Evolutionary conservation across 345 rosid genomes (phyloP).

Genomic region (Ricinus communis): DNA sequence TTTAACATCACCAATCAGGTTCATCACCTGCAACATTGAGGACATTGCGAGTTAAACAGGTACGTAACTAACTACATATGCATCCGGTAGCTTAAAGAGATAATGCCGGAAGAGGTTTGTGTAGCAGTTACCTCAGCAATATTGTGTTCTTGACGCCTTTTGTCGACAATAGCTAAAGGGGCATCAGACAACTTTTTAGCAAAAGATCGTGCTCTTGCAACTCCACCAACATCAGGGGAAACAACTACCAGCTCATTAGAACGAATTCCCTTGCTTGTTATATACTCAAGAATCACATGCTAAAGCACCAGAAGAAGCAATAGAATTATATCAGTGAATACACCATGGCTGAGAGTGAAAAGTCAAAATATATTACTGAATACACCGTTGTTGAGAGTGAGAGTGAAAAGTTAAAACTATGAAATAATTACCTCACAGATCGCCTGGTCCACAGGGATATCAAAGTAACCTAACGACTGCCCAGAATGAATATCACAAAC

Average conservation of each 20-base stretch:
- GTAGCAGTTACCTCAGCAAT: conserved; percentile 71
- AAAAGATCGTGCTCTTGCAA: conserved; percentile 34
- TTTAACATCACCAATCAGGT: conserved; percentile 30
- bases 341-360: not conserved
- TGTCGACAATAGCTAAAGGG: conserved; percentile 35
- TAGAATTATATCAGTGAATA: not conserved
- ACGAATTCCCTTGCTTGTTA: conserved; percentile 80
- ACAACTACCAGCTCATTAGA: conserved; percentile 85
- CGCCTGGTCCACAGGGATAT: conserved; percentile 92
- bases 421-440: conserved; percentile 68
- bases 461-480: conserved; percentile 97
- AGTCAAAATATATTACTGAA: not conserved
- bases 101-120: not conserved
- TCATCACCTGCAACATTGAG: conserved; percentile 27
- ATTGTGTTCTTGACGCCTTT: conserved; percentile 60
- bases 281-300: conserved; percentile 95
- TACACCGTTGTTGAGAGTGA: too few species aligned
- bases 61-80: not conserved
- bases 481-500: conserved; percentile 99
- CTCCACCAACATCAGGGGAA: conserved; percentile 90
- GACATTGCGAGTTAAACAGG: not conserved
- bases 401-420: not conserved
- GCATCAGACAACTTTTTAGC: conserved; percentile 34
- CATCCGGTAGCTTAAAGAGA: not conserved
- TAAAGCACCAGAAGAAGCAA: not conserved